Evolutionary conservation across 1,284 basidiomycete species (phyloP).

Genomic region (Sphaerobolus stellatus): DNA sequence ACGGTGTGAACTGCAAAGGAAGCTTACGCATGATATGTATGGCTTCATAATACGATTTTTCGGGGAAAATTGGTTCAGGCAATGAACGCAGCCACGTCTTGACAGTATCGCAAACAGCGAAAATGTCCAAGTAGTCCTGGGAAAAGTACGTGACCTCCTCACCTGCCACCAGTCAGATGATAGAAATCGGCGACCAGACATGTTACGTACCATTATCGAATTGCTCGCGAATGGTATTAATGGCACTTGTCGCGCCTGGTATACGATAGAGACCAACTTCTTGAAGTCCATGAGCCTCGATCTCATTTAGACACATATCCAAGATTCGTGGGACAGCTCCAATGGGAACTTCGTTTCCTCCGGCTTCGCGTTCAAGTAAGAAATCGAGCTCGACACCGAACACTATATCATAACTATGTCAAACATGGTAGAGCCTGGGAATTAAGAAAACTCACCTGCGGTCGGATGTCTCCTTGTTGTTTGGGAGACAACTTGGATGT

Average conservation of each 20-base stretch:
- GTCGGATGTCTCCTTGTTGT: conserved; percentile 51
- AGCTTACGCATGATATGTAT: conserved; percentile 69
- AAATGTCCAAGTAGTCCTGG: conserved; percentile 60
- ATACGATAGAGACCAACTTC: conserved; percentile 86
- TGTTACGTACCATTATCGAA: conserved; percentile 60
- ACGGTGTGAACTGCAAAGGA: neutral
- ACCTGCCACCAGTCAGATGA: neutral
- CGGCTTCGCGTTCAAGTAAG: conserved; percentile 63
- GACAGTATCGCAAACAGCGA: conserved; percentile 76
- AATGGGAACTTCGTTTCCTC: conserved; percentile 44
- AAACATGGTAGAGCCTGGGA: conserved; percentile 1
- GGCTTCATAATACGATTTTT: conserved; percentile 62
- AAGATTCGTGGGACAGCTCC: conserved; percentile 66
- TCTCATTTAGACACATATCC: conserved; percentile 61
- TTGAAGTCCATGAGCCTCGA: conserved; percentile 70
- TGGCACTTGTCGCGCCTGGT: conserved; percentile 72
- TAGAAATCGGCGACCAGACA: conserved; percentile 13
- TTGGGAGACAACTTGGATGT: conserved; percentile 51
- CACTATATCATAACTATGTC: conserved; percentile 43
- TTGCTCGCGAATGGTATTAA: conserved; percentile 65
- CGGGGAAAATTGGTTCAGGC: conserved; percentile 75
- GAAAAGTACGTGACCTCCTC: conserved; percentile 46
- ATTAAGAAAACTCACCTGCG: conserved; percentile 51
- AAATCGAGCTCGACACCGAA: conserved; percentile 74
- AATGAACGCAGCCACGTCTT: conserved; percentile 82